These are phyloP conservation scores for Eucalyptus shirleyi DNA, from an alignment of 345 rosid genomes.

Conservation along the genomic window DNA sequence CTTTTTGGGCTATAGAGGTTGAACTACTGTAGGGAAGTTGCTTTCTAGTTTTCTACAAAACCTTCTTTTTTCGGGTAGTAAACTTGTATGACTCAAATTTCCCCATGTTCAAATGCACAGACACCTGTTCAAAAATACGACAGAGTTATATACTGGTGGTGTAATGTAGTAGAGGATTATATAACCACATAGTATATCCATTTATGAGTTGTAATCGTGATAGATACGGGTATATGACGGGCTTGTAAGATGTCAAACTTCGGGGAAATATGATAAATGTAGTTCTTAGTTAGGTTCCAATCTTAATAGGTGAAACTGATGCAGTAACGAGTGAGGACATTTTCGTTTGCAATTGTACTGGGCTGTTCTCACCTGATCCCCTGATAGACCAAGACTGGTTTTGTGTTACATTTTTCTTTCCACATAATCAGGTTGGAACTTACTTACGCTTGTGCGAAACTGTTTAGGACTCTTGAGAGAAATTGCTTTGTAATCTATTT, in stretches of 20 bases:
- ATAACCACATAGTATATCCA: not conserved
- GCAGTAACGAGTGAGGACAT: not conserved
- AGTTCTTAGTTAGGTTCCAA: not conserved
- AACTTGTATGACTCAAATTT: not conserved
- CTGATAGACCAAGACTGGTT: not conserved
- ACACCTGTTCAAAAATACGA: not conserved
- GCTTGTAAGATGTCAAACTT: not conserved
- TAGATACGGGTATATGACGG: not conserved
- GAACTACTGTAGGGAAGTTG: not conserved
- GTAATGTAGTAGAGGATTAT: not conserved
- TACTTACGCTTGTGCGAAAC: not conserved
- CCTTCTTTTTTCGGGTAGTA: not conserved
- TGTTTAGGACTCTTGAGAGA: not conserved
- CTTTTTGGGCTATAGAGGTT: not conserved
- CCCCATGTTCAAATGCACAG: not conserved
- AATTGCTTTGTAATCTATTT: not conserved
- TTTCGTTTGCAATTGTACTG: not conserved
- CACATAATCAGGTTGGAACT: not conserved
- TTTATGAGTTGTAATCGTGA: not conserved
- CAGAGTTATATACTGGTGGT: not conserved
- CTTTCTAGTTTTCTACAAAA: not conserved
- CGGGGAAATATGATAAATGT: not conserved
- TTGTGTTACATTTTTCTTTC: not conserved
- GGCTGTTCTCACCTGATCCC: not conserved
- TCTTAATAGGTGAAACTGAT: not conserved